These are phyloP conservation scores for Symbiodinium pilosum DNA, from an alignment of 73 alveolate species.

Conservation along the genomic window DNA sequence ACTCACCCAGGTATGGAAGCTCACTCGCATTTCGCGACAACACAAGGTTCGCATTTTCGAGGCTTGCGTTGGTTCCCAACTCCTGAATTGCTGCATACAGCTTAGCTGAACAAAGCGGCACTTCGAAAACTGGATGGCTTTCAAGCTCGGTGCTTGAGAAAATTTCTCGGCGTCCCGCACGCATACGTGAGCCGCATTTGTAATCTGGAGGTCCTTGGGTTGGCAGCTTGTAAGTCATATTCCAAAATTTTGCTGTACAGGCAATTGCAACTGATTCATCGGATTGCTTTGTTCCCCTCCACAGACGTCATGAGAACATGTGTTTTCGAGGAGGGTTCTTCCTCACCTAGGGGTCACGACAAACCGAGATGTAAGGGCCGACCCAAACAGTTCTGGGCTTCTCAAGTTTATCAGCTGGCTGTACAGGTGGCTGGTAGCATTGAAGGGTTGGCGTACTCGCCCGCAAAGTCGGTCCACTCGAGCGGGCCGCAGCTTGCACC, in stretches of 20 bases:
- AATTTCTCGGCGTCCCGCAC: background rate
- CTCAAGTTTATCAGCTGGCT: background rate
- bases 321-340: background rate
- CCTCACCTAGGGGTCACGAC: background rate
- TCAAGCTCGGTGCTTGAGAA: background rate
- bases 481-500: too few relatives aligned
- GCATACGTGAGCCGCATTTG: background rate
- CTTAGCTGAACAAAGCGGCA: conserved; percentile 3
- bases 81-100: background rate
- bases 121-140: background rate
- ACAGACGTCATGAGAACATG: background rate
- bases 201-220: background rate
- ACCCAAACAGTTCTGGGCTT: background rate
- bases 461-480: too few relatives aligned
- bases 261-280: background rate
- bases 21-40: too few relatives aligned
- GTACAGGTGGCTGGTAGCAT: background rate
- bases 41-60: too few relatives aligned
- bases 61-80: too few relatives aligned
- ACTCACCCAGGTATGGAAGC: background rate
- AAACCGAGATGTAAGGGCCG: background rate
- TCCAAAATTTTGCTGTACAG: background rate
- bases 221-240: background rate
- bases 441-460: background rate
- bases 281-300: background rate